Evolutionary conservation across 2,329 filamentous ascomycete species (phyloP).

Genomic region (Tetracladium maxilliforme): DNA sequence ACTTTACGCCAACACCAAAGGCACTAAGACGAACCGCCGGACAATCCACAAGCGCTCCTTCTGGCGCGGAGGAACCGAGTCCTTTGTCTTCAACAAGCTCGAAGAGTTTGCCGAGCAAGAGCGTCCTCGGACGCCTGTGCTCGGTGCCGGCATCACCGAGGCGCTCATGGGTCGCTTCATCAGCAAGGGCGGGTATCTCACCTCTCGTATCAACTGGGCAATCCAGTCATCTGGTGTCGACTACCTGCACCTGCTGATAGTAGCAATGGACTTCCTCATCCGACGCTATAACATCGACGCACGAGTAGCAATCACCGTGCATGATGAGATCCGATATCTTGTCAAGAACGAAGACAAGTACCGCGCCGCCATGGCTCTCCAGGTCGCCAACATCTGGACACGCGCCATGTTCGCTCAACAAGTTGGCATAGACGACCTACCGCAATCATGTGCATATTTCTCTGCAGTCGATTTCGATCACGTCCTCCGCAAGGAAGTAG

Average conservation of each 20-base stretch:
- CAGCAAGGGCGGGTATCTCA: conserved; percentile 82
- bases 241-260: conserved; percentile 85
- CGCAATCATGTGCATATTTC: conserved; percentile 90
- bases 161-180: conserved; percentile 82
- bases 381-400: conserved; percentile 92
- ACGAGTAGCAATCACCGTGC: conserved; percentile 82
- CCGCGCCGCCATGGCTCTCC: conserved; percentile 77
- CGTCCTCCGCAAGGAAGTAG: conserved; percentile 92
- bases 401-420: conserved; percentile 95
- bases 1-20: conserved; percentile 83
- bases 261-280: conserved; percentile 87
- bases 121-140: conserved; percentile 73
- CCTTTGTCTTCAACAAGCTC: conserved; percentile 94
- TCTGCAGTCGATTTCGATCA: conserved; percentile 90
- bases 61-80: conserved; percentile 94
- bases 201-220: conserved; percentile 95
- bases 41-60: conserved; percentile 60
- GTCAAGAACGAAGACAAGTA: conserved; percentile 80
- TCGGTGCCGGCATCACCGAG: conserved; percentile 92
- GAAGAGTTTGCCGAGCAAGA: conserved; percentile 98
- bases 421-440: conserved; percentile 87
- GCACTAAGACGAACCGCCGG: conserved; percentile 67
- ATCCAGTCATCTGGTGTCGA: conserved; percentile 97
- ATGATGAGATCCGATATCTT: conserved; percentile 93
- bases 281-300: conserved; percentile 74